Conservation (phyloP, 2,329 filamentous ascomycete species). For the Botryosphaeria dothidea region DNA sequence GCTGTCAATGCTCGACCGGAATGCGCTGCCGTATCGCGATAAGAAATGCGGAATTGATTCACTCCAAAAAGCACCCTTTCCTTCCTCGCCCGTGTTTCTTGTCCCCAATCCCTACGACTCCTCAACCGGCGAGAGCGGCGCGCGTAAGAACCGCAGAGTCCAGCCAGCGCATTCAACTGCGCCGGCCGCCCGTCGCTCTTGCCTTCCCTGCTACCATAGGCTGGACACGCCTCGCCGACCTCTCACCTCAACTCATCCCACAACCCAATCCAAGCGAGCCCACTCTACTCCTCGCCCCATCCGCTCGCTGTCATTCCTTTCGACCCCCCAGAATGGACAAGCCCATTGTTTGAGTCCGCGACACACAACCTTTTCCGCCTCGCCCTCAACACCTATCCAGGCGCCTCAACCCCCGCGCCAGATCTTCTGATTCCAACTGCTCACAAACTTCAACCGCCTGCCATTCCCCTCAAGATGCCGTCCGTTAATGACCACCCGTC, state of each 20-base stretch:
- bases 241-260: neutral
- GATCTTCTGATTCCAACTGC: neutral
- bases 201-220: neutral
- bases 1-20: constrained; percentile 8
- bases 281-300: neutral
- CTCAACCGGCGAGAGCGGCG: constrained; percentile 3
- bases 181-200: constrained; percentile 1
- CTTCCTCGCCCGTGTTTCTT: neutral
- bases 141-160: neutral
- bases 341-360: constrained; percentile 13
- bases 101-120: neutral
- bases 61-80: neutral
- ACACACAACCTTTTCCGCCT: neutral
- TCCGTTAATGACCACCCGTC: neutral
- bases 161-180: constrained; percentile 3
- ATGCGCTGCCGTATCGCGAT: constrained; percentile 13
- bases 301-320: constrained; percentile 8
- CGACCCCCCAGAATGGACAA: neutral
- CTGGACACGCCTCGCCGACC: neutral
- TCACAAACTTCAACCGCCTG: neutral
- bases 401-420: neutral
- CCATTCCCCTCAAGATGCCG: neutral
- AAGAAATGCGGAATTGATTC: constrained; percentile 4
- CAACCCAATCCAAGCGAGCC: neutral
- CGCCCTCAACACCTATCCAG: neutral